Evolutionary conservation across 1,284 basidiomycete species (phyloP), one percentile per base, ranked within the genome.

Genomic region (Cutaneotrichosporon spelunceum): DNA sequence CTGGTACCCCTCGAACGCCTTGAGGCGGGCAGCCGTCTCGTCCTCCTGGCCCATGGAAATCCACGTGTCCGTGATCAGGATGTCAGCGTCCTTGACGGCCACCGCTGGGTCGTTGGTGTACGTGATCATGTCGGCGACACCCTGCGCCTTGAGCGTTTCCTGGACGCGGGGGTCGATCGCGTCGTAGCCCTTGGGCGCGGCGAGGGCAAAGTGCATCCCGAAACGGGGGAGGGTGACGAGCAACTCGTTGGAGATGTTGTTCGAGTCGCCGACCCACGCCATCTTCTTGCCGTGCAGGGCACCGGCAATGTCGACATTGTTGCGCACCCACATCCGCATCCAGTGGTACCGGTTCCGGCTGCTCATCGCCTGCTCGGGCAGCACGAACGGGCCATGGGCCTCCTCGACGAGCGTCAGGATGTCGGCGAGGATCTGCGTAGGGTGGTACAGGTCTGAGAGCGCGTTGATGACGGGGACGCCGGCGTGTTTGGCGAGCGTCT

Each of bases 11-110:
- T 84, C 69, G 79, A 99, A 99, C 64, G 93, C 93, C 59, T 86
- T 81, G 53, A 97, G 79, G 34, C 95, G 87, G 71, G 92, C 87
- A n/a, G 82, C 88, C 71, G 94, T 93, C 77, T 97, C 92, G 1
- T 87, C 88, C 79, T 99, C 96, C 80, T 97, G 93, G 29, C 95
- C 96, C 95, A 99, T 99, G 4, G 92, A 95, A 71, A 99, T 93
- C 92, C 93, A 97, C 3, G 93, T 97, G 78, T 97, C 93, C 2
- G 96, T 99, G 23, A 97, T 86, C 54, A 99, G 89, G 23, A 98
- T 85, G 75, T 98, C 93, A 19, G 96, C 95, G 53, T 88, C 88
- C 16, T 87, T 80, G 14, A 98, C 88, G 0, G 96, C 95, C 72
- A 93, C 91, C 44, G 82, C 83, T 0, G 96, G 94, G 71, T 70